Base-by-base conservation (phyloP, 805 yeast species). In the Debaryomyces hansenii region DNA sequence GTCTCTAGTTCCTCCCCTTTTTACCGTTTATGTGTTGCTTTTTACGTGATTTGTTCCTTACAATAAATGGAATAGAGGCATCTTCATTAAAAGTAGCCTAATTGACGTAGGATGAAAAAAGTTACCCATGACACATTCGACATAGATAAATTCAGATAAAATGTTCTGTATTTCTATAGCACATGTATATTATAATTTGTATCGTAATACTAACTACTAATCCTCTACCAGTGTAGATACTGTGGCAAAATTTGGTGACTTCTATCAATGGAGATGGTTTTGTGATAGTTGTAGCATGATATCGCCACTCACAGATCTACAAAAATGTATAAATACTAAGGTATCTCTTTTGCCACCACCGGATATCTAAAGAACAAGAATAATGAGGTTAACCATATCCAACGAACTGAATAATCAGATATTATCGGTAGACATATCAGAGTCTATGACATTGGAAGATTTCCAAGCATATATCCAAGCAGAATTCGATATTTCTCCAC, bases 381-480 rank as follows among this genome's bases (percentile, higher is more conserved):
- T 4, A 45, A 64, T 64, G 69, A 60, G 60, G 41, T 37, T 64
- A 5, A 62, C 66, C 2, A 52, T 64, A 4, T 56, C 60, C 10
- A 53, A 56, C 40, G 66, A 60, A 40, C 21, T 48, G n/a, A 53
- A 48, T 27, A 65, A 60, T 20, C 59, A 56, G 9, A 57, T 67
- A 4, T 47, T 70, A n/a, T 41, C 65, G 3, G 74, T 87, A 1
- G 96, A 90, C 43, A 76, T 89, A 4, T 78, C 88, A 4, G 78
- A 69, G 1, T 85, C 84, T 11, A 76, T 90, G 72, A 61, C 81
- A 0, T 60, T 90, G 8, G 71, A 63, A 11, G 96, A 90, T 60
- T 76, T 91, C 53, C 75, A 79, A 48, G 95, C 92, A 0, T 82
- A 85, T 52, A 59, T 90, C 8, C 85, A 84, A 49, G 81, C 85